Percentiles rank a stretch among this genome's conserved stretches.
phyloP scores from a whole-genome alignment of 1,284 basidiomycete species.

The Ganoderma lucidum region DNA sequence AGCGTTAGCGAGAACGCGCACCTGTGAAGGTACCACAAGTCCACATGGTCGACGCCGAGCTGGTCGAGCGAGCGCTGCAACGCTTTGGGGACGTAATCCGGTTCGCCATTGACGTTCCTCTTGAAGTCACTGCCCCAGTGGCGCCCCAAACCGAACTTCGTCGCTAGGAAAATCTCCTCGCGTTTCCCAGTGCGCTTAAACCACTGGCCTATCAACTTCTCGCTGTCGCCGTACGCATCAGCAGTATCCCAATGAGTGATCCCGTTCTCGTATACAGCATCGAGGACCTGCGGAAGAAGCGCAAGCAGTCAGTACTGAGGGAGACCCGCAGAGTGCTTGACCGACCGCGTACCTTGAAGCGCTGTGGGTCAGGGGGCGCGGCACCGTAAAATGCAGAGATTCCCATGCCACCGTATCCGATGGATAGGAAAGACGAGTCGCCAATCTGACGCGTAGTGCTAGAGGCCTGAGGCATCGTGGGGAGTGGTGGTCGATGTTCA shows the following conservation, averaged over 20 bases:
- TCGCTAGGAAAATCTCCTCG: conserved; percentile 53
- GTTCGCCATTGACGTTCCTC: conserved; percentile 30
- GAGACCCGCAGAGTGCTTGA: not conserved
- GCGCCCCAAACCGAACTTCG: conserved; percentile 51
- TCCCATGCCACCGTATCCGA: not conserved
- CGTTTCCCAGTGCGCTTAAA: conserved; percentile 49
- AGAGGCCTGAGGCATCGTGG: not conserved
- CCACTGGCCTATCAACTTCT: conserved; percentile 42
- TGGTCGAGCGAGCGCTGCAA: conserved; percentile 45
- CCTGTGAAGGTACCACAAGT: conserved; percentile 47
- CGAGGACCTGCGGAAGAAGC: conserved; percentile 29
- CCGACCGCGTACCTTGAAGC: not conserved
- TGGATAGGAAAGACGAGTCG: not conserved
- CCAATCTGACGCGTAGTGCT: not conserved
- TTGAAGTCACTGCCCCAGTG: conserved; percentile 23
- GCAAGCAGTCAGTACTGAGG: no score
- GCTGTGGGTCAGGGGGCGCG: not conserved
- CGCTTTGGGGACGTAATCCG: conserved; percentile 38
- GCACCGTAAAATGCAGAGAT: not conserved
- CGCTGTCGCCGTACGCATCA: conserved; percentile 38
- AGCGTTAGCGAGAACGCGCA: conserved; percentile 16
- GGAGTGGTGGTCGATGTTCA: not conserved
- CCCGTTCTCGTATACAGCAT: conserved; percentile 35
- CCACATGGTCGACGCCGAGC: conserved; percentile 46
- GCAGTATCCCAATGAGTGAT: conserved; percentile 40